Base-by-base conservation (phyloP, 106 monocot species). In the Dactylorhiza incarnata region DNA sequence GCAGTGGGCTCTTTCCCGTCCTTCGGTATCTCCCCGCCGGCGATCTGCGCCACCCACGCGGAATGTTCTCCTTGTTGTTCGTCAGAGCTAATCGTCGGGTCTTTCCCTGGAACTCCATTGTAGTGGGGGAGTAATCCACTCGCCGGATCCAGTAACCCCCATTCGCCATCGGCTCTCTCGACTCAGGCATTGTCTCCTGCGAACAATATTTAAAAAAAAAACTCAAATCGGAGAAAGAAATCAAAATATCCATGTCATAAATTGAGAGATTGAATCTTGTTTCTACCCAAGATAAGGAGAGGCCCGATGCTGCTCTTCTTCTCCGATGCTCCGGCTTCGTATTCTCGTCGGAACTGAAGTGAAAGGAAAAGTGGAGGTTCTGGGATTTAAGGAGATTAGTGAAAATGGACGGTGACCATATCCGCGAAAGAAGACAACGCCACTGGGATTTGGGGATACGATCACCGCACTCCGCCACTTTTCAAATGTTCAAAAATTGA, bases 1-100 rank as follows among this genome's bases (percentile, higher is more conserved):
- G 83, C 23, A 83, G 58, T 50, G 83, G 78, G 48, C 68, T 83
- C 52, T 52, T 69, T 43, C 83, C 59, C 17, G 66, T 48, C 24
- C 72, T 48, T 20, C 83, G 23, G 9, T 13, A 1, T 49, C 26
- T 22, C 17, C 11, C 17, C 25, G 37, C 49, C 25, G 49, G n/a
- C 17, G 48, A 37, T 72, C 49, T 72, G 47, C 72, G 72, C 72
- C 72, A 49, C 45, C 72, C 72, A 29, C 15, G 45, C 45, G 71
- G 55, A 7, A 46, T 56, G 55, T 78, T 78, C 55, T 78, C 78
- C 23, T 78, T 78, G 78, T 53, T 53, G n/a, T 71, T 37, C 56
- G 9, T 50, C 49, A 37, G 12, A 52, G 50, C 1, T 14, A 12
- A 14, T 2, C 29, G 25, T 24, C 37, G 26, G 12, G 6, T 37